These are phyloP conservation scores for Lunasporangiospora selenospora DNA, from an alignment of 192 early-diverging fungal genomes.

Conservation along the genomic window DNA sequence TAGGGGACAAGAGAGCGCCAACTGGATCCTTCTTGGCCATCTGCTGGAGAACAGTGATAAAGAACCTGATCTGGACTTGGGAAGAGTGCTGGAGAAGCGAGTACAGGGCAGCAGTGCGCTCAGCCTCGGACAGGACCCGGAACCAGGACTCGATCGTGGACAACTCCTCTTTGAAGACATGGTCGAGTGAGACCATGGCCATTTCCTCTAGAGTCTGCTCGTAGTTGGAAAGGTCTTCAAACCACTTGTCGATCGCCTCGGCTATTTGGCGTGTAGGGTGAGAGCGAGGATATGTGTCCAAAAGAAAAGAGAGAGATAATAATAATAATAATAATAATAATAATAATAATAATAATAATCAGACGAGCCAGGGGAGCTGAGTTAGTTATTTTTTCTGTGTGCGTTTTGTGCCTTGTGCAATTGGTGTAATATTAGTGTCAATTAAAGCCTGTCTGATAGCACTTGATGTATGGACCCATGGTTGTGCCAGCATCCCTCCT, in stretches of 20 bases:
- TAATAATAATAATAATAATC: too few relatives aligned
- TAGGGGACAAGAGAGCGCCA: constrained; percentile 61
- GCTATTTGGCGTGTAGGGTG: too few relatives aligned
- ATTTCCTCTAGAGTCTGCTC: constrained; percentile 93
- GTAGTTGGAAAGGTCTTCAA: constrained; percentile 90
- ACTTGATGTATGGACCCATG: too few relatives aligned
- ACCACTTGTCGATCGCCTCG: constrained; percentile 88
- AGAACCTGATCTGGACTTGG: constrained; percentile 92
- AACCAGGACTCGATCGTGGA: constrained; percentile 97
- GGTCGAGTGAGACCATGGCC: constrained; percentile 80
- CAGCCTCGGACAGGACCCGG: constrained; percentile 85
- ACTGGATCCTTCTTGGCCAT: constrained; percentile 88
- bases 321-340: too few relatives aligned
- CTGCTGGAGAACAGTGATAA: constrained; percentile 92
- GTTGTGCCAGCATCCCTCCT: too few relatives aligned
- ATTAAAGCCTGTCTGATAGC: too few relatives aligned
- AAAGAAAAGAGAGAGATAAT: too few relatives aligned
- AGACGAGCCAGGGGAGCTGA: too few relatives aligned
- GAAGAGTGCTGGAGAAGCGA: constrained; percentile 89
- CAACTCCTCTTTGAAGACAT: constrained; percentile 89
- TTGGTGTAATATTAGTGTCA: too few relatives aligned
- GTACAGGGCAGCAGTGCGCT: constrained; percentile 93
- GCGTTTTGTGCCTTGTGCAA: too few relatives aligned
- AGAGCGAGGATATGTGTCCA: too few relatives aligned
- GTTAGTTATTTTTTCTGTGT: too few relatives aligned